A percentile compares a stretch with the other conserved stretches of the same genome.
These are phyloP conservation scores for Penicillium alfredii DNA, from an alignment of 495 filamentous ascomycete genomes.

Conservation along the genomic window DNA sequence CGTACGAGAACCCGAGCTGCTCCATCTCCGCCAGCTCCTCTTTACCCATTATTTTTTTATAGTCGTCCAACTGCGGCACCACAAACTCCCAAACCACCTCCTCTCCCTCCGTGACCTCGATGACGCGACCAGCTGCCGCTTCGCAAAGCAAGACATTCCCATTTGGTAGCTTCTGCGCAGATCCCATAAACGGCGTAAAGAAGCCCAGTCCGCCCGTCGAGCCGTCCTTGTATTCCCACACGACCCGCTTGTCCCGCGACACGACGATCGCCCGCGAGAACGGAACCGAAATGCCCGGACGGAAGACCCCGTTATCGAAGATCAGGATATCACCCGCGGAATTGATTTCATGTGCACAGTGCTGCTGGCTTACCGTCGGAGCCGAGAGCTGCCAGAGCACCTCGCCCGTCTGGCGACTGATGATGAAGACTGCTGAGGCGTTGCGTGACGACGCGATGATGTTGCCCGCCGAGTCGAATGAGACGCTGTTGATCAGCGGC, in stretches of 20 bases:
- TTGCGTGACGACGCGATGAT: slow-evolving; percentile 40
- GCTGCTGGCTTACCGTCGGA: slow-evolving; percentile 38
- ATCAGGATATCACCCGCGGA: slow-evolving; percentile 37
- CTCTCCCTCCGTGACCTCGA: slow-evolving; percentile 43
- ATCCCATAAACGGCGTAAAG: slow-evolving; percentile 48
- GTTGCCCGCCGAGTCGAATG: slow-evolving; percentile 31
- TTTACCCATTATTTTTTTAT: slow-evolving; percentile 8
- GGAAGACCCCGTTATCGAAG: slow-evolving; percentile 44
- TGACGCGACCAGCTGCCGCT: slow-evolving; percentile 43
- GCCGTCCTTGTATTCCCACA: slow-evolving; percentile 41
- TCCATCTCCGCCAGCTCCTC: slow-evolving; percentile 14
- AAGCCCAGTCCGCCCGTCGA: slow-evolving; percentile 37
- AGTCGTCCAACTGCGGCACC: slow-evolving; percentile 17
- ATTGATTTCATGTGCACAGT: slow-evolving; percentile 36
- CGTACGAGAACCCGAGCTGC: slow-evolving; percentile 16
- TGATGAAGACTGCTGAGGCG: slow-evolving; percentile 38
- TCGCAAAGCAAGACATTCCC: slow-evolving; percentile 42
- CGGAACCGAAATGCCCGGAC: slow-evolving; percentile 31
- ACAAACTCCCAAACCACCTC: slow-evolving; percentile 22
- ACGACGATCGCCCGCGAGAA: slow-evolving; percentile 40
- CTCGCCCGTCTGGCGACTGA: slow-evolving; percentile 30
- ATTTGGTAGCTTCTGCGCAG: slow-evolving; percentile 33
- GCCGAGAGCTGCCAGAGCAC: slow-evolving; percentile 40
- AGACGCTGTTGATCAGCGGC: slow-evolving; percentile 40
- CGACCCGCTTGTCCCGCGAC: slow-evolving; percentile 26